Evolutionary conservation across 805 yeast genomes (phyloP).

Genomic region (Komagataella pseudopastoris): DNA sequence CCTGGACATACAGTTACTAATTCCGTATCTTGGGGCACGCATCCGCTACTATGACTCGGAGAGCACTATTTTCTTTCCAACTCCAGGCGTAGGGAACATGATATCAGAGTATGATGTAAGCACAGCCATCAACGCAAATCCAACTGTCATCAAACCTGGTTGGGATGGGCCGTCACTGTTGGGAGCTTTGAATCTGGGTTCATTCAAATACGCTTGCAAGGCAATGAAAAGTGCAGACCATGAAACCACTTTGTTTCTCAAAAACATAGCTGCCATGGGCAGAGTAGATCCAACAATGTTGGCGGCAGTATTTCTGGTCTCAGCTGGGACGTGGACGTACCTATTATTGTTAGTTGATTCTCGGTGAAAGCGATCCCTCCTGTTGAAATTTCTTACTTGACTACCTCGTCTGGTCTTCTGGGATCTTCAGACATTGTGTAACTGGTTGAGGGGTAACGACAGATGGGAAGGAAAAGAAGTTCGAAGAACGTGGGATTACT

Average conservation of each 20-base stretch:
- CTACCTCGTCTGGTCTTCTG: neutral
- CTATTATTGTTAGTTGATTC: constrained; percentile 7
- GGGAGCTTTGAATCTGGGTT: constrained; percentile 15
- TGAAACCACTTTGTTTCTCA: constrained; percentile 39
- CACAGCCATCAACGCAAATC: constrained; percentile 33
- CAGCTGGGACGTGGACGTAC: constrained; percentile 34
- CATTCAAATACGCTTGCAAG: constrained; percentile 32
- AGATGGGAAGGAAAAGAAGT: neutral
- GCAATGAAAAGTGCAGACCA: constrained; percentile 43
- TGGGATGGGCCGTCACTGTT: constrained; percentile 17
- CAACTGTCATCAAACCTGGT: constrained; percentile 31
- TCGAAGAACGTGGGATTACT: neutral
- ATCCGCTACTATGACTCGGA: neutral
- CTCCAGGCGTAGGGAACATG: constrained; percentile 29
- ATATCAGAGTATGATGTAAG: constrained; percentile 37
- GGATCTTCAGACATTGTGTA: neutral
- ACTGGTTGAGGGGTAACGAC: neutral
- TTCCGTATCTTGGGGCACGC: neutral
- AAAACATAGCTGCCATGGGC: constrained; percentile 54
- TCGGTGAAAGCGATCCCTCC: neutral
- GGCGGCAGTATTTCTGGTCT: constrained; percentile 29
- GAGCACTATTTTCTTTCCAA: neutral
- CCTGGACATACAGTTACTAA: neutral
- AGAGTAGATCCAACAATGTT: constrained; percentile 35
- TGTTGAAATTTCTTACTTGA: neutral